A percentile compares a stretch with the other conserved stretches of the same genome.
Conservation (phyloP, 2,329 filamentous ascomycete species). For the Chaetoscypha palmicola region DNA sequence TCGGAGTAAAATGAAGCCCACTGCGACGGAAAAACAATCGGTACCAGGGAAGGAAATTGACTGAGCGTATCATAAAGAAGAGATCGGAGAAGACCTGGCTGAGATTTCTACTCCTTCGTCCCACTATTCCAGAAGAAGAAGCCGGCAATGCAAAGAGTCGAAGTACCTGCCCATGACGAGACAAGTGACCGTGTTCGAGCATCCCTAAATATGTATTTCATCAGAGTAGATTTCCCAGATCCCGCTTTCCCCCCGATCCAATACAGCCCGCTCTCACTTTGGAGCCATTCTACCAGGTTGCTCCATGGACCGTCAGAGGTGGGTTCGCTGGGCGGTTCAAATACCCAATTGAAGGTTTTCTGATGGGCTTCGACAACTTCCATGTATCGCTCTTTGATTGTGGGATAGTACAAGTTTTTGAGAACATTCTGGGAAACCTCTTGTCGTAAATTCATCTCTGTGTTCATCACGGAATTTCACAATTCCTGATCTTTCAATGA, state of each 20-base stretch:
- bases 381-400: background rate
- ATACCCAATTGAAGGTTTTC: slow-evolving; percentile 7
- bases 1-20: too few species aligned
- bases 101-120: slow-evolving; percentile 18
- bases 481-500: too few species aligned
- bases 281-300: slow-evolving; percentile 14
- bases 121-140: slow-evolving; percentile 43
- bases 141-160: slow-evolving; percentile 8
- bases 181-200: slow-evolving; percentile 5
- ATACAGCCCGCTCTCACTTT: slow-evolving; percentile 6
- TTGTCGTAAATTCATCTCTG: background rate
- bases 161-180: slow-evolving; percentile 21
- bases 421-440: background rate
- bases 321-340: background rate
- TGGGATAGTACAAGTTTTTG: background rate
- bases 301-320: background rate
- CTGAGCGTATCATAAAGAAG: background rate
- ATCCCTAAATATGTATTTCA: slow-evolving; percentile 14
- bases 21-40: background rate
- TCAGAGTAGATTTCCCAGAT: slow-evolving; percentile 17
- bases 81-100: slow-evolving; percentile 7
- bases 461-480: background rate
- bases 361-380: slow-evolving; percentile 2
- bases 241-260: slow-evolving; percentile 19
- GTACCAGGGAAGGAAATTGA: background rate